These are phyloP conservation scores for Cronartium quercuum DNA, from an alignment of 1,284 basidiomycete genomes.

Conservation along the genomic window DNA sequence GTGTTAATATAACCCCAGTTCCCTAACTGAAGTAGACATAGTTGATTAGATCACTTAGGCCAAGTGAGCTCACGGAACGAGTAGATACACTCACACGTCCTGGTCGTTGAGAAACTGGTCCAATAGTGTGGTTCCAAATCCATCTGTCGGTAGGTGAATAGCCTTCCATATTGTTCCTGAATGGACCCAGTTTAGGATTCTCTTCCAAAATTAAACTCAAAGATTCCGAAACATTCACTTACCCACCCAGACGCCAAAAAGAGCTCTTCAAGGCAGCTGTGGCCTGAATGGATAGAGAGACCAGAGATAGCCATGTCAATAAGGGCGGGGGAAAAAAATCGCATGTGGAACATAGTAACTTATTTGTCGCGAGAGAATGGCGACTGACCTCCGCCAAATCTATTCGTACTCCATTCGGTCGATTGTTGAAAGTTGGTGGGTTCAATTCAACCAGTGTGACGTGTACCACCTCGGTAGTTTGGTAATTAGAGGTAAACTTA, in stretches of 20 bases:
- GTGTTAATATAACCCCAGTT: not conserved
- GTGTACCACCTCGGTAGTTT: not conserved
- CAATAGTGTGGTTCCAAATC: not conserved
- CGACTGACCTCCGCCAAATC: conserved; percentile 3
- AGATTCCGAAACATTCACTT: not conserved
- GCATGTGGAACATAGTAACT: not conserved
- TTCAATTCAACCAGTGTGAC: not conserved
- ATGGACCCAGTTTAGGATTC: no score
- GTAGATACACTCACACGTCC: not conserved
- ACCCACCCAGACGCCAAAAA: not conserved
- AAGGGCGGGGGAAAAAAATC: no score
- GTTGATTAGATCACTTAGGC: not conserved
- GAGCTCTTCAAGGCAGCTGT: not conserved
- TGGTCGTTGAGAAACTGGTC: not conserved
- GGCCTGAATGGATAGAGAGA: not conserved
- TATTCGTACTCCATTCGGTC: not conserved
- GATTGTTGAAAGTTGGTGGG: not conserved
- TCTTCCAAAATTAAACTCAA: not conserved
- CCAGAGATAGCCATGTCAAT: no score
- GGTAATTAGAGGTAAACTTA: not conserved
- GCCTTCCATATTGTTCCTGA: not conserved
- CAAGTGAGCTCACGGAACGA: not conserved
- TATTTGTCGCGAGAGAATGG: not conserved
- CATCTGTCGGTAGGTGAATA: not conserved
- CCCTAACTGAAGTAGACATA: not conserved